Evolutionary conservation across 1,139 yeast genomes (phyloP), one percentile per base, ranked within the genome.

Genomic region (Diutina sp.): DNA sequence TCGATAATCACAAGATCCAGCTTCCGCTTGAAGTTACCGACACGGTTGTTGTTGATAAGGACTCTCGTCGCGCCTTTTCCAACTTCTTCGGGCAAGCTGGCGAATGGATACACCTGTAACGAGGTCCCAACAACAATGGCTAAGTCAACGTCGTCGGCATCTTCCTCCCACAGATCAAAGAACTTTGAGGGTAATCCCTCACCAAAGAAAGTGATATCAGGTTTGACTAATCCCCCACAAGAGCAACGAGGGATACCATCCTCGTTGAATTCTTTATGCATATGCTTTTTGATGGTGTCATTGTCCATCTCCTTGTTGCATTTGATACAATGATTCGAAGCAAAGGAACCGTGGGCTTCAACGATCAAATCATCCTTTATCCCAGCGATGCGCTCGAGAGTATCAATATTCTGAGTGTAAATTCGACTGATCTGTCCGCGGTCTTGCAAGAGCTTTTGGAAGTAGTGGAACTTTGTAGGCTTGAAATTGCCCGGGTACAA

Each of bases 301-400:
- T 73, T 71, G 1, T 77, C 66, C 80, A 84, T 85, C 58, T 78
- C 83, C 30, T 68, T 66, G 0, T 72, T 62, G 69, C 99, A 91
- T 25, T 84, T 83, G 50, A 90, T 85, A 65, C 99, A 91, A 62
- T 85, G 95, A 63, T 86, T 87, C 1, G 67, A 69, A 0, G 95
- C 95, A 76, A 91, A 93, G 1, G 96, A 89, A 0, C 98, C 99
- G 69, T 91, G 98, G 0, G 98, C 98, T 65, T 90, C 97, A 1
- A 93, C 84, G 2, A 93, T 74, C 59, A 71, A 76, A 11, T 84
- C 82, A 44, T 74, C 83, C 1, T 73, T 66, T 0, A 91, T 80
- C 0, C 97, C 97, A 0, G 97, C 95, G 14, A 87, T 73, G 60
- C 96, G 76, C 65, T 91, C 99, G 60, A 91, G 73, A 0, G 97